A percentile compares a stretch with the other conserved stretches of the same genome.
Evolutionary conservation across 306 rosid genomes (phyloP).

Genomic region (Vigna angularis): DNA sequence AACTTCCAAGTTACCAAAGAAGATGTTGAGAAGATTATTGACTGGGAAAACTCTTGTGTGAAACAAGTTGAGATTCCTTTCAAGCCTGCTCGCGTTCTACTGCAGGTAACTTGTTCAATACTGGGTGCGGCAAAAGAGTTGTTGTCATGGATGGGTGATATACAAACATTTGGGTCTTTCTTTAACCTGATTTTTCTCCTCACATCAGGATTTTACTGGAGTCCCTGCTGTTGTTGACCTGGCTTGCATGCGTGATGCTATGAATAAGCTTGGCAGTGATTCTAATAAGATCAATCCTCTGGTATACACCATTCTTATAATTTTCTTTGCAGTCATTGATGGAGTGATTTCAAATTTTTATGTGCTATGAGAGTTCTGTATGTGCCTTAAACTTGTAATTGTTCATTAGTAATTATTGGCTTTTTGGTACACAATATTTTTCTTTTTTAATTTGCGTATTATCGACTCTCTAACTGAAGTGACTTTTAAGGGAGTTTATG

Average conservation of each 20-base stretch:
- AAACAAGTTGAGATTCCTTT: constrained; percentile 99
- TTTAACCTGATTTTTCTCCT: constrained; percentile 21
- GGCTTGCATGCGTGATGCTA: constrained; percentile 99
- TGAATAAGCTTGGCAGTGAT: constrained; percentile 96
- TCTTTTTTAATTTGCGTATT: not conserved
- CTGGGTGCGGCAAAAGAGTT: not conserved
- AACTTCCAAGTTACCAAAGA: constrained; percentile 91
- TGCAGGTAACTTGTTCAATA: constrained; percentile 71
- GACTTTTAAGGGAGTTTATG: constrained; percentile 5
- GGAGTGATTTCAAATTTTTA: constrained; percentile 19
- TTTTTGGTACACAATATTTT: not conserved
- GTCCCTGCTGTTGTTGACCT: constrained; percentile 99
- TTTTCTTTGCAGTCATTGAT: constrained; percentile 18
- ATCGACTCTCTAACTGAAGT: not conserved
- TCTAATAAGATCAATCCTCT: constrained; percentile 94
- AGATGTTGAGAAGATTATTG: constrained; percentile 95
- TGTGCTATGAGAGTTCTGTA: not conserved
- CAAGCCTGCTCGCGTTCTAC: constrained; percentile 99
- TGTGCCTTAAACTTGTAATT: constrained; percentile 16
- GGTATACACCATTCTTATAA: constrained; percentile 58
- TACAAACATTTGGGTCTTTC: not conserved
- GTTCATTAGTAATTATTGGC: not conserved
- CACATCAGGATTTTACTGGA: constrained; percentile 90
- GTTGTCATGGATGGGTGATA: constrained; percentile 3
- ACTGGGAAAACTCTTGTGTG: constrained; percentile 80